Base-by-base conservation (phyloP, 768 basidiomycete species). In the Mycena sanguinolenta region DNA sequence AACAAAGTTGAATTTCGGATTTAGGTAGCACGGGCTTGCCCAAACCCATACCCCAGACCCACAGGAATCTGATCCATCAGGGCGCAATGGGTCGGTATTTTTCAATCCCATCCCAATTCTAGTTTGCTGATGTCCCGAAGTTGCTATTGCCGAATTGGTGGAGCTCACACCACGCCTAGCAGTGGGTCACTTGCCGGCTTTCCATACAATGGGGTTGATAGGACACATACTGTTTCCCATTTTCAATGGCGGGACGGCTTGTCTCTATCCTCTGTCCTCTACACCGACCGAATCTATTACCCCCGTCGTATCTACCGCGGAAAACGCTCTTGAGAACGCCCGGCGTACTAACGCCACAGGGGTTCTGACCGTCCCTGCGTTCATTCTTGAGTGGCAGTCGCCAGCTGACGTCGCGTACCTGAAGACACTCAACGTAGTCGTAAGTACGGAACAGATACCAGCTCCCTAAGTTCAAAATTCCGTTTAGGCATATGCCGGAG, bases 321-420 rank as follows among this genome's bases (percentile, higher is more conserved):
- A 82, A 4, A 84, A 82, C 64, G 79, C 83, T 32, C 65, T 87
- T 8, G 79, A 83, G 5, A 80, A 81, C 57, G 72, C 80, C 17
- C 72, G 72, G 16, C 65, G 76, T 28, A 79, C 77, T 0, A 73
- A 79, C 21, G 80, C 75, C 23, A 78, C 80, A 27, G 63, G 69
- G 2, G 60, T 86, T 1, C 71, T 83, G 38, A 80, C 76, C 0
- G 81, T 85, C n/a, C 85, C 86, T 0, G 54, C 82, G 0, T 75
- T 87, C 16, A 64, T 87, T 3, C 79, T 86, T 49, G 76, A 80
- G 52, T 85, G 85, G 82, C 77, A 80, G 64, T 76, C 77, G 4
- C 65, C 75, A 17, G 72, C 77, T 25, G 71, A 74, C 17, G 70
- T 83, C 34, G 75, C 77, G 1, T 74, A 77, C 32, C 76, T 82